These are phyloP conservation scores for Dactylis glomerata DNA, from an alignment of 176 grass and related monocot genomes.

Conservation along the genomic window DNA sequence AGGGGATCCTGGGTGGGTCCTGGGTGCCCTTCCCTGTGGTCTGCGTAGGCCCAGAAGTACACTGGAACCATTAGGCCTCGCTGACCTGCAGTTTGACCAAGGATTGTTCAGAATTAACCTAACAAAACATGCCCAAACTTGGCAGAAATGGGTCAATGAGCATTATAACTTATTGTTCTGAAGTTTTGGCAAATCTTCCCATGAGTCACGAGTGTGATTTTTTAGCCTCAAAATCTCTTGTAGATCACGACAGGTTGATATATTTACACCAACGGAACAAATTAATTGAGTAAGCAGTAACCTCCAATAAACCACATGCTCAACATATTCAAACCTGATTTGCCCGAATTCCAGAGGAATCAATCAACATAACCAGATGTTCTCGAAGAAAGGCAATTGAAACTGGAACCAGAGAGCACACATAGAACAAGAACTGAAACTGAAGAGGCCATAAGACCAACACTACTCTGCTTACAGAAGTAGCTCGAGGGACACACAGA, in stretches of 20 bases:
- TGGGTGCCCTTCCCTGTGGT: not conserved
- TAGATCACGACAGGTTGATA: not conserved
- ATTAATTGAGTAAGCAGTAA: not conserved
- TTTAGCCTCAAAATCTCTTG: not conserved
- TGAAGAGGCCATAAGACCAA: not conserved
- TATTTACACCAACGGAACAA: not conserved
- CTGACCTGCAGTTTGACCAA: not conserved
- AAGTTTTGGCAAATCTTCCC: not conserved
- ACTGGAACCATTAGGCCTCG: not conserved
- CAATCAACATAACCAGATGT: not conserved
- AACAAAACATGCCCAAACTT: not conserved
- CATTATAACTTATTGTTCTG: not conserved
- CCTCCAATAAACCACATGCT: not conserved
- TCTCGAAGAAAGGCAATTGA: not conserved
- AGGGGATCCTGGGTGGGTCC: not conserved
- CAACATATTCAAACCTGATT: not conserved
- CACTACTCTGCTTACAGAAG: not conserved
- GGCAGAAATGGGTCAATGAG: not conserved
- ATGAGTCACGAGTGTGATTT: not conserved
- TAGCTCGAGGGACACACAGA: not conserved
- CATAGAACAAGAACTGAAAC: not conserved
- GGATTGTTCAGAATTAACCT: not conserved
- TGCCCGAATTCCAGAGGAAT: not conserved
- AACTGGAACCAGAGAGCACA: not conserved
- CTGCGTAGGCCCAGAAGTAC: not conserved